Percentiles rank a stretch among this genome's conserved stretches.
These are phyloP conservation scores for Cytospora mali DNA, from an alignment of 2,329 filamentous ascomycete genomes.

Conservation along the genomic window DNA sequence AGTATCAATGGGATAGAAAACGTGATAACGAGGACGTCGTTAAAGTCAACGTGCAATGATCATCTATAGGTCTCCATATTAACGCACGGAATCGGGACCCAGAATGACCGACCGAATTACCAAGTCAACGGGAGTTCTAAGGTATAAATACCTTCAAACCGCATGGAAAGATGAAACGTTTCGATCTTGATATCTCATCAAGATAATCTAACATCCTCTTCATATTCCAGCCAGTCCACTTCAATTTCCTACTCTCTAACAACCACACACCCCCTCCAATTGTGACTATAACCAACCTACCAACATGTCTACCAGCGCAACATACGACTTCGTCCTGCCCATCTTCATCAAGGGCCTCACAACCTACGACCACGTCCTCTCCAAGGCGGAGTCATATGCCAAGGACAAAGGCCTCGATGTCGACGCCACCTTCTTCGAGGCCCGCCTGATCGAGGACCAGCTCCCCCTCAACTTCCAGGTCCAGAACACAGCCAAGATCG, in stretches of 20 bases:
- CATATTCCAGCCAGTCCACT: neutral
- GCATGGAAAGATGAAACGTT: neutral
- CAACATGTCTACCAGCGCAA: conserved; percentile 33
- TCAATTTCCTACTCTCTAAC: neutral
- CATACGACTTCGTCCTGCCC: conserved; percentile 35
- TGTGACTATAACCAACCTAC: neutral
- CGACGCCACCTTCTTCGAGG: conserved; percentile 34
- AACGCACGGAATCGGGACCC: neutral
- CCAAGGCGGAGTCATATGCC: conserved; percentile 35
- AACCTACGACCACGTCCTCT: conserved; percentile 37
- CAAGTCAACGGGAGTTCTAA: neutral
- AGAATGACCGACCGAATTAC: neutral
- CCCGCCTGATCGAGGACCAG: conserved; percentile 39
- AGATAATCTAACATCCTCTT: too few species aligned
- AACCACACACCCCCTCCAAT: neutral
- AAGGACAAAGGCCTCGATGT: conserved; percentile 34
- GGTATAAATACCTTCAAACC: neutral
- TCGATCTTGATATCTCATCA: neutral
- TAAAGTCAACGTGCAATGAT: neutral
- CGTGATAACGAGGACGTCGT: neutral
- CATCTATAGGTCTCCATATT: neutral
- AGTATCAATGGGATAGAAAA: neutral
- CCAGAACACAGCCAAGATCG: conserved; percentile 36
- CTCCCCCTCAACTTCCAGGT: conserved; percentile 40
- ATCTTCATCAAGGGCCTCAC: conserved; percentile 37